Evolutionary conservation across 441 rosid genomes (phyloP), one percentile per base, ranked within the genome.

Genomic region (Populus hybrid): DNA sequence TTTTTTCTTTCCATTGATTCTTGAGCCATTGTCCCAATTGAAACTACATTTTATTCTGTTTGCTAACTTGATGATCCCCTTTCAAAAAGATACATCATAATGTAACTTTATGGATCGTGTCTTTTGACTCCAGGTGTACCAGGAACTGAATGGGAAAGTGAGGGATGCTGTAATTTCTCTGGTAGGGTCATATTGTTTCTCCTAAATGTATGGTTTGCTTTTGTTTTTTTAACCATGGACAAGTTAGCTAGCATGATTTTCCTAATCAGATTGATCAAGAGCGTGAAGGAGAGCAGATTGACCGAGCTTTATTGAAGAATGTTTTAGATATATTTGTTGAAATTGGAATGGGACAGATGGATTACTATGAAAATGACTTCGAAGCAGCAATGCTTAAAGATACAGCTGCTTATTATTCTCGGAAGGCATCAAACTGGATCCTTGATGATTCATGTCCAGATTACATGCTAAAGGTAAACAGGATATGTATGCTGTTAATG

Each of bases 211-310:
- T 28, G 2, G 68, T 34, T 26, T 26, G 2, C 28, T 26, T 26
- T 42, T 46, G 34, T 12, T 32, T 16, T 38, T 53, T 53, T 34
- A 26, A 12, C 18, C 23, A 5, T 18, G 73, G 7, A 21, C 24
- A 21, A 53, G 34, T 71, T 75, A 7, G 40, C n/a, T 71, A 74
- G 69, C 10, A 3, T 23, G 32, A 66, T 32, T 66, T 63, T 50
- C 69, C 4, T 68, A 26, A 71, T 64, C 88, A 96, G 99, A 84
- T 94, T 86, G 96, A 90, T 72, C 92, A 89, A 83, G 99, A 96
- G 84, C 94, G 99, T 0, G 98, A 96, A 69, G 99, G 98, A 28
- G 96, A 94, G 82, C 95, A 91, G 83, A 94, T 96, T 82, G 98
- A 96, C 79, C 83, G 94, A 69, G 88, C 98, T 14, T 77, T 94